A percentile compares a stretch with the other conserved stretches of the same genome.
phyloP scores from a whole-genome alignment of 2,329 filamentous ascomycete species.

The Gyromitra esculenta region DNA sequence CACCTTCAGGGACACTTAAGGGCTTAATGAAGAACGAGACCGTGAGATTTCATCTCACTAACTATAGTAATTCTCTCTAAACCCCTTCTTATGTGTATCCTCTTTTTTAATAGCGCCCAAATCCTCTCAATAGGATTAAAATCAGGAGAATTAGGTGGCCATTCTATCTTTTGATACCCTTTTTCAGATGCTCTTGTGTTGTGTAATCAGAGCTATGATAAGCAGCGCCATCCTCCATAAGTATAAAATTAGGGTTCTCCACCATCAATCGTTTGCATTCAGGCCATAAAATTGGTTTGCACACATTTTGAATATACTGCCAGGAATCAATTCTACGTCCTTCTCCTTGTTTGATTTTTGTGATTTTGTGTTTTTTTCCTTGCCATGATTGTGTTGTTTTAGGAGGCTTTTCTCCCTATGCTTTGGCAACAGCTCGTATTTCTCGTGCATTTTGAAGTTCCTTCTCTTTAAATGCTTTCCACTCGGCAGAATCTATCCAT shows the following conservation, averaged over 20 bases:
- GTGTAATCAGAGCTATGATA: slow-evolving; percentile 7
- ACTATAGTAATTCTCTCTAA: slow-evolving; percentile 10
- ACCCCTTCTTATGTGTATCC: slow-evolving; percentile 5
- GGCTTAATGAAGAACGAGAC: too few species aligned
- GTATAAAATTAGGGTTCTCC: neutral
- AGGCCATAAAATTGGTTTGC: slow-evolving; percentile 11
- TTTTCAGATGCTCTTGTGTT: neutral
- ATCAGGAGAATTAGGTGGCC: slow-evolving; percentile 8
- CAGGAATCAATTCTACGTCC: neutral
- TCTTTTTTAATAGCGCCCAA: slow-evolving; percentile 4
- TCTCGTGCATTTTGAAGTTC: neutral
- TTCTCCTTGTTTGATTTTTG: slow-evolving; percentile 1
- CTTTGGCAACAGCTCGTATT: neutral
- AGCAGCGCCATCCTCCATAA: slow-evolving; percentile 17
- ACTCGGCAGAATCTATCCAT: slow-evolving; percentile 7
- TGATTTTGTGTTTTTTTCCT: slow-evolving; percentile 14
- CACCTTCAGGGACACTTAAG: too few species aligned
- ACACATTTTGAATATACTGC: slow-evolving; percentile 20
- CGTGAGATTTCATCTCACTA: slow-evolving; percentile 14
- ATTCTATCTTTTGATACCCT: slow-evolving; percentile 14
- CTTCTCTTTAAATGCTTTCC: neutral
- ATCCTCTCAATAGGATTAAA: slow-evolving; percentile 27
- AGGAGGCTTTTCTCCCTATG: neutral
- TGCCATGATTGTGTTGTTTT: slow-evolving; percentile 3
- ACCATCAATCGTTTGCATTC: slow-evolving; percentile 7